Percentiles rank a stretch among this genome's conserved stretches.
phyloP scores from a whole-genome alignment of 2,329 filamentous ascomycete species.

The Tothia fuscella region DNA sequence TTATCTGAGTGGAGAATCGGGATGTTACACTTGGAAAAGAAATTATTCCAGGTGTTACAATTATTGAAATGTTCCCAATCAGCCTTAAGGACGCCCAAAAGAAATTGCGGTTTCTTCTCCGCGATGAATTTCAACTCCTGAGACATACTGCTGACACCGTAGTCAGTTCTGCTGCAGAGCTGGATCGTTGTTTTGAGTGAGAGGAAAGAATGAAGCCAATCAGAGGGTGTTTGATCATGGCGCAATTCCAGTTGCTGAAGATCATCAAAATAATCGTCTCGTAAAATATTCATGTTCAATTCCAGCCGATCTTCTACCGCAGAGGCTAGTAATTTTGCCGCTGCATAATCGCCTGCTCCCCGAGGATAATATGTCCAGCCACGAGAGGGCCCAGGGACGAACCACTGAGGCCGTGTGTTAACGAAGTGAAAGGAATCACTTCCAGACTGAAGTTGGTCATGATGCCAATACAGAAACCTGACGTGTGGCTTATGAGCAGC shows the following conservation, averaged over 20 bases:
- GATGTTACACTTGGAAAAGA: background rate
- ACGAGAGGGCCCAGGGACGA: background rate
- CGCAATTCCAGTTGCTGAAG: background rate
- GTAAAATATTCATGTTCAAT: background rate
- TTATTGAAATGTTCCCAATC: conserved; percentile 4
- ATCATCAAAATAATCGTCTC: conserved; percentile 1
- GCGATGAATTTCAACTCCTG: conserved; percentile 10
- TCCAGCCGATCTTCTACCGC: background rate
- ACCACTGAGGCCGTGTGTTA: no score
- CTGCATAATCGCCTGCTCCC: background rate
- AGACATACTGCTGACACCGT: background rate
- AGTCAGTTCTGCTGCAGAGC: conserved; percentile 1
- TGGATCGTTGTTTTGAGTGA: background rate
- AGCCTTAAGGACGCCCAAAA: conserved; percentile 6
- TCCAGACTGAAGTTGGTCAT: background rate
- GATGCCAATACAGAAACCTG: conserved; percentile 1
- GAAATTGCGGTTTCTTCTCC: background rate
- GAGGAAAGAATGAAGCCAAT: conserved; percentile 4
- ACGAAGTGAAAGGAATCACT: no score
- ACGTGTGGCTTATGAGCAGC: background rate
- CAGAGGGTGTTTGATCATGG: background rate
- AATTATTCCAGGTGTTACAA: background rate
- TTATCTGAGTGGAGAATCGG: conserved; percentile 7
- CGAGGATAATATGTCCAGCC: background rate
- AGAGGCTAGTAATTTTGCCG: background rate